Percentiles rank a stretch among this genome's conserved stretches.
These are phyloP conservation scores for Boletus reticulatus DNA, from an alignment of 768 basidiomycete genomes.

Conservation along the genomic window DNA sequence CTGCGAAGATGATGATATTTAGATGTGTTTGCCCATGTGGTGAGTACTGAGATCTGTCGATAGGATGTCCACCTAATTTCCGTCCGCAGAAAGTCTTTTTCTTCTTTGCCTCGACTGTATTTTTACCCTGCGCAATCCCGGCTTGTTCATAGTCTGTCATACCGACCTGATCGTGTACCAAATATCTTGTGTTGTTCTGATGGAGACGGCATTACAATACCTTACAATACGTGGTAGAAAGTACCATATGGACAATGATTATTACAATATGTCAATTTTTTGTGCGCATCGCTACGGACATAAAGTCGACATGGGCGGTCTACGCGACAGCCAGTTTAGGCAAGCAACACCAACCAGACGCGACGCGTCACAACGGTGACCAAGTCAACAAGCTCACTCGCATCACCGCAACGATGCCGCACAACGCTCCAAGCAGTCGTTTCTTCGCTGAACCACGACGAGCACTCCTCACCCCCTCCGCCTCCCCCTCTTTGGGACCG, in stretches of 20 bases:
- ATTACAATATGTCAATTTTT: neutral
- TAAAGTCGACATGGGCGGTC: no score
- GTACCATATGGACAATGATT: slow-evolving; percentile 16
- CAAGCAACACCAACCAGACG: slow-evolving; percentile 8
- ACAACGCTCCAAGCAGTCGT: neutral
- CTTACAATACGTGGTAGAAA: slow-evolving; percentile 5
- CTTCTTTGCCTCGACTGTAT: slow-evolving; percentile 2
- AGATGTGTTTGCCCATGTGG: slow-evolving; percentile 7
- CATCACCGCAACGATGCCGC: slow-evolving; percentile 4
- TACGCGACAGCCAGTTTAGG: slow-evolving; percentile 10
- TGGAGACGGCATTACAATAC: slow-evolving; percentile 13
- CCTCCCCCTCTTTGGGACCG: slow-evolving; percentile 28
- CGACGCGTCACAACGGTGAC: slow-evolving; percentile 14
- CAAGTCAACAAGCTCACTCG: slow-evolving; percentile 2
- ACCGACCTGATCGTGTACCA: slow-evolving; percentile 12
- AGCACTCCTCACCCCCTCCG: slow-evolving; percentile 24
- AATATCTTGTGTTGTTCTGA: neutral
- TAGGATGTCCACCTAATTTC: neutral
- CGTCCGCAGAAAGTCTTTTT: slow-evolving; percentile 6
- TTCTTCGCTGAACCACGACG: slow-evolving; percentile 12
- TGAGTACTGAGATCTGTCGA: slow-evolving; percentile 1
- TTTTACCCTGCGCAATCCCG: neutral
- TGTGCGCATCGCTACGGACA: neutral
- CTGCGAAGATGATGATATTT: slow-evolving; percentile 27
- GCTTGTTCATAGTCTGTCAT: slow-evolving; percentile 4